phyloP scores from a whole-genome alignment of 192 early-diverging fungal genomes.

The Linnemannia exigua region DNA sequence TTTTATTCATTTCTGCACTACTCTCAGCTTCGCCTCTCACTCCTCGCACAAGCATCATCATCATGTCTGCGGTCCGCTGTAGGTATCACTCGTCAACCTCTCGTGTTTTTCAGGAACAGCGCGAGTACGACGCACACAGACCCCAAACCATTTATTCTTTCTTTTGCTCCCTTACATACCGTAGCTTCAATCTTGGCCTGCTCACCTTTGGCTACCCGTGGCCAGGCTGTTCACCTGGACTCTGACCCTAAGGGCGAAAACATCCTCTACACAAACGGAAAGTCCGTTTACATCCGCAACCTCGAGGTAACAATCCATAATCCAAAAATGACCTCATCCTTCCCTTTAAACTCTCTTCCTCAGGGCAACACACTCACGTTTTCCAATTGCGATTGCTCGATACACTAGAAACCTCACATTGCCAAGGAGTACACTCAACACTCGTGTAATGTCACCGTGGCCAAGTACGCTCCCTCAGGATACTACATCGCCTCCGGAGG shows the following conservation, averaged over 20 bases:
- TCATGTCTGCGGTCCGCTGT: constrained; percentile 50
- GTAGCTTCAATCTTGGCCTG: constrained; percentile 78
- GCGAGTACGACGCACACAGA: neutral
- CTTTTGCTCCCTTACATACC: neutral
- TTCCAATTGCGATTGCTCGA: neutral
- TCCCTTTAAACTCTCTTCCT: neutral
- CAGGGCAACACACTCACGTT: neutral
- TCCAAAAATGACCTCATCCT: neutral
- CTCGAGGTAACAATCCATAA: constrained; percentile 68
- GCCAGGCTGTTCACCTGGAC: constrained; percentile 85
- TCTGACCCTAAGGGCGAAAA: constrained; percentile 85
- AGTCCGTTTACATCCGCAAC: constrained; percentile 88
- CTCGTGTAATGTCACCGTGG: constrained; percentile 82
- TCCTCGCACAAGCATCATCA: neutral
- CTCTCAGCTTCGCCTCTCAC: neutral
- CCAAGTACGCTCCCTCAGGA: constrained; percentile 91
- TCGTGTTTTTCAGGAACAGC: constrained; percentile 10
- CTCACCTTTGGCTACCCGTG: constrained; percentile 83
- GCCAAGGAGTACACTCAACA: constrained; percentile 91
- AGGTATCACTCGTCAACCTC: neutral
- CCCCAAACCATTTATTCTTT: neutral
- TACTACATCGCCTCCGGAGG: constrained; percentile 98
- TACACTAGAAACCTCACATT: constrained; percentile 76
- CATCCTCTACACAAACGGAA: constrained; percentile 93
- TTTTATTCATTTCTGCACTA: neutral